phyloP scores from a whole-genome alignment of 345 rosid species.

The Linum lewisii region DNA sequence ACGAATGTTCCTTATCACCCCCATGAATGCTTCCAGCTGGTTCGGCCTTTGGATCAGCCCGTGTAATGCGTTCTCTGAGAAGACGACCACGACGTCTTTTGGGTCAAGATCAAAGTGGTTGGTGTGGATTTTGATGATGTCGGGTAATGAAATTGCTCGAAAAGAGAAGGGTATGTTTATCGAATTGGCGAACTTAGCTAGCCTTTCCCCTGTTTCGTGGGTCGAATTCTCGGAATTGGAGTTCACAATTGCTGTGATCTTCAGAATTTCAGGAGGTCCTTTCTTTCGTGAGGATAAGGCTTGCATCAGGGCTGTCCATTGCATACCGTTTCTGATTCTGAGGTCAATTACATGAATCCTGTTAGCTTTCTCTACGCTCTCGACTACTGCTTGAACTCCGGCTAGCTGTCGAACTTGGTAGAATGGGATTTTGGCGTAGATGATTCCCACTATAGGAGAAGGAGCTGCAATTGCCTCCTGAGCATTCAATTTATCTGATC shows the following conservation, averaged over 20 bases:
- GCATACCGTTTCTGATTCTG: constrained; percentile 2
- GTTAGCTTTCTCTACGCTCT: neutral
- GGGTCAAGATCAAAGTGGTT: neutral
- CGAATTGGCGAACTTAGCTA: neutral
- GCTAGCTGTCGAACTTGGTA: neutral
- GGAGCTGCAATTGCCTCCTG: neutral
- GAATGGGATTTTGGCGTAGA: neutral
- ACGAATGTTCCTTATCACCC: neutral
- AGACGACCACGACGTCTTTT: neutral
- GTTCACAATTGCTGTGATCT: neutral
- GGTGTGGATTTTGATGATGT: neutral
- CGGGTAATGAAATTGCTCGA: neutral
- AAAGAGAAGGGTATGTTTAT: neutral
- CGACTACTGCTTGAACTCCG: neutral
- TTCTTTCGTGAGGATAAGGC: neutral
- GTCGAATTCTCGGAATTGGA: neutral
- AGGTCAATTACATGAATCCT: constrained; percentile 2
- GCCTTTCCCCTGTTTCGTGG: neutral
- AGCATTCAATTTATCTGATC: neutral
- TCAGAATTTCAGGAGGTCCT: neutral
- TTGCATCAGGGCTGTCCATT: constrained; percentile 1
- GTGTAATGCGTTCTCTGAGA: neutral
- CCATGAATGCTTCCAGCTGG: neutral
- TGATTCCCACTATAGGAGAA: neutral
- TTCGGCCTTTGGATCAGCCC: neutral